Conservation (phyloP, 2,329 filamentous ascomycete genomes). For the Venturia carpophila region DNA sequence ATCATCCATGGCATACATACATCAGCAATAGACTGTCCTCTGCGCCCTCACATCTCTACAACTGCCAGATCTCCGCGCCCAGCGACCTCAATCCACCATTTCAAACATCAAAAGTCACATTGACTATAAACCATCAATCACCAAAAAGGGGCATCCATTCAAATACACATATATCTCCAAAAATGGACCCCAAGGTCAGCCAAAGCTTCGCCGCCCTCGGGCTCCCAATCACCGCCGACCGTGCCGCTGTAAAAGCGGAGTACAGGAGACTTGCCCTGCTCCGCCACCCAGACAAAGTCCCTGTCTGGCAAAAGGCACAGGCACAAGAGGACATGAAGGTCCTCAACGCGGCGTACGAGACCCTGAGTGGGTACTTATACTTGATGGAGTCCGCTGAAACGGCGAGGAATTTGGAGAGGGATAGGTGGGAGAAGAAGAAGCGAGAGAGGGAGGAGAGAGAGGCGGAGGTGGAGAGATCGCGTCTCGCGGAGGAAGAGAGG, state of each 20-base stretch:
- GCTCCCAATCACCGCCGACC: background rate
- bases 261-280: constrained; percentile 3
- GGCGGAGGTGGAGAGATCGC: background rate
- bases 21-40: background rate
- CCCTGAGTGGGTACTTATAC: background rate
- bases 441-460: background rate
- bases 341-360: constrained; percentile 4
- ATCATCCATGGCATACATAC: background rate
- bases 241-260: background rate
- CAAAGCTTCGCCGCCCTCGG: background rate
- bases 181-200: background rate
- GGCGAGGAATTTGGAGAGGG: background rate
- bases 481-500: background rate
- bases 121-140: background rate
- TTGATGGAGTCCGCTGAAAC: background rate
- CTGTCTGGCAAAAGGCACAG: constrained; percentile 1
- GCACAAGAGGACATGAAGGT: background rate
- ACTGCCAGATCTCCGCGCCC: background rate
- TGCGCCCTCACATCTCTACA: background rate
- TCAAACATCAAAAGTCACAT: background rate
- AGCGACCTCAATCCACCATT: background rate
- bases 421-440: background rate
- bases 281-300: background rate
- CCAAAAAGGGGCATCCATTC: constrained; percentile 1
- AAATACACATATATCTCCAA: background rate